Percentiles rank a stretch among this genome's conserved stretches.
These are phyloP conservation scores for Bryopsis sp. DNA, from an alignment of 139 green algal species.

Conservation along the genomic window DNA sequence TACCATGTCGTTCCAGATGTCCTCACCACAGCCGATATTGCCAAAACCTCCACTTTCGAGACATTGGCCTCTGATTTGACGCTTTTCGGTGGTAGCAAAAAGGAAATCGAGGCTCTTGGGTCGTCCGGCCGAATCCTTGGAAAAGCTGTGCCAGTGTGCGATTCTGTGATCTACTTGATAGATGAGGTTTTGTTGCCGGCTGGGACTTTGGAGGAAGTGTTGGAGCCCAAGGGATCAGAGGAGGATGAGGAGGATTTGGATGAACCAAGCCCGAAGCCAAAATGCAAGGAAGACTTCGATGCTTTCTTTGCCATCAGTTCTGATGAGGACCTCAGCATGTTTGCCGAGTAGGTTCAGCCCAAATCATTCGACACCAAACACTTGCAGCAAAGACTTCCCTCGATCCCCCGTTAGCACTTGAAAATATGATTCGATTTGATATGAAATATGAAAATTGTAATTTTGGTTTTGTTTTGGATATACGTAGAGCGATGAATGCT, in stretches of 20 bases:
- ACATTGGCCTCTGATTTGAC: neutral
- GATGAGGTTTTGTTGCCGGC: conserved; percentile 11
- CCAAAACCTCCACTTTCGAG: neutral
- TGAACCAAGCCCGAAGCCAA: neutral
- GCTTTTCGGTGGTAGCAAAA: neutral
- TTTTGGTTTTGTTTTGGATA: too few relatives aligned
- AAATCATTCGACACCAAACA: too few relatives aligned
- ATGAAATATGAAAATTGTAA: too few relatives aligned
- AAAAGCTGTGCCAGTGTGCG: neutral
- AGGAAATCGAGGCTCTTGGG: neutral
- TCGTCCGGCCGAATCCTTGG: neutral
- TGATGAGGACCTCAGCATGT: neutral
- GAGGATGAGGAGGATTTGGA: too few relatives aligned
- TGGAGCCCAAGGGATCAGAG: too few relatives aligned
- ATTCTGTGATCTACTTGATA: conserved; percentile 2
- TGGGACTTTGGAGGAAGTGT: neutral
- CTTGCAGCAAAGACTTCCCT: too few relatives aligned
- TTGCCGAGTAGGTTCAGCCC: too few relatives aligned
- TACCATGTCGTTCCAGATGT: neutral
- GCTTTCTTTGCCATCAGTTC: conserved; percentile 15
- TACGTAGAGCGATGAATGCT: neutral
- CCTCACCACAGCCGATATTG: neutral
- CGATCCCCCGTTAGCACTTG: too few relatives aligned
- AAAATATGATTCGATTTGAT: too few relatives aligned
- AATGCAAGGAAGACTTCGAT: conserved; percentile 3